A percentile compares a stretch with the other conserved stretches of the same genome.
These are phyloP conservation scores for Lentinula aciculospora DNA, from an alignment of 768 basidiomycete genomes.

Conservation along the genomic window DNA sequence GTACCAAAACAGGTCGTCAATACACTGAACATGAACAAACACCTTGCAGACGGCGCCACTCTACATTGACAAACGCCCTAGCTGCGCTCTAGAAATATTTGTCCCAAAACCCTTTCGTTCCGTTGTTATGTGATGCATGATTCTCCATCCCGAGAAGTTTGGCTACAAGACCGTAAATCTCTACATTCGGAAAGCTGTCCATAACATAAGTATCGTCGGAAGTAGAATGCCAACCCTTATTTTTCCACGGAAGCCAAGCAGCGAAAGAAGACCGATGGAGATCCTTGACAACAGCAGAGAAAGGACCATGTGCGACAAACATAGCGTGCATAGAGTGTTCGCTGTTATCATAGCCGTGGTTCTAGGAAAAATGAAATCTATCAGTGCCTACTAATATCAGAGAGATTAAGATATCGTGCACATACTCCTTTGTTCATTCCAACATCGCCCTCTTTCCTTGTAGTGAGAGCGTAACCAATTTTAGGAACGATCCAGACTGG, in stretches of 20 bases:
- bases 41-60: no score
- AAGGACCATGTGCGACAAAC: slow-evolving; percentile 91
- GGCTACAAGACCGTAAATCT: slow-evolving; percentile 80
- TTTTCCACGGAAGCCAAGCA: slow-evolving; percentile 20
- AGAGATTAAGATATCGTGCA: slow-evolving; percentile 6
- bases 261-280: slow-evolving; percentile 27
- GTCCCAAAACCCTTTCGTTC: slow-evolving; percentile 82
- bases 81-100: slow-evolving; percentile 45
- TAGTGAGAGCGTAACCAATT: slow-evolving; percentile 77
- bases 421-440: slow-evolving; percentile 74
- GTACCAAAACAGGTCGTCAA: no score
- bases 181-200: slow-evolving; percentile 79
- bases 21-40: no score
- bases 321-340: slow-evolving; percentile 79
- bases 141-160: slow-evolving; percentile 63
- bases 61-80: no score
- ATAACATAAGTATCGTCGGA: slow-evolving; percentile 65
- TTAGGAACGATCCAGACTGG: slow-evolving; percentile 82
- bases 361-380: slow-evolving; percentile 34
- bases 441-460: slow-evolving; percentile 48
- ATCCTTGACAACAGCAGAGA: slow-evolving; percentile 63
- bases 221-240: slow-evolving; percentile 64
- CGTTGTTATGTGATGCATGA: slow-evolving; percentile 61
- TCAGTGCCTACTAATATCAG: not conserved
- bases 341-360: slow-evolving; percentile 87